Evolutionary conservation across 169 alveolate species (phyloP), one percentile per base, ranked within the genome.

Genomic region (Prorocentrum cordatum): DNA sequence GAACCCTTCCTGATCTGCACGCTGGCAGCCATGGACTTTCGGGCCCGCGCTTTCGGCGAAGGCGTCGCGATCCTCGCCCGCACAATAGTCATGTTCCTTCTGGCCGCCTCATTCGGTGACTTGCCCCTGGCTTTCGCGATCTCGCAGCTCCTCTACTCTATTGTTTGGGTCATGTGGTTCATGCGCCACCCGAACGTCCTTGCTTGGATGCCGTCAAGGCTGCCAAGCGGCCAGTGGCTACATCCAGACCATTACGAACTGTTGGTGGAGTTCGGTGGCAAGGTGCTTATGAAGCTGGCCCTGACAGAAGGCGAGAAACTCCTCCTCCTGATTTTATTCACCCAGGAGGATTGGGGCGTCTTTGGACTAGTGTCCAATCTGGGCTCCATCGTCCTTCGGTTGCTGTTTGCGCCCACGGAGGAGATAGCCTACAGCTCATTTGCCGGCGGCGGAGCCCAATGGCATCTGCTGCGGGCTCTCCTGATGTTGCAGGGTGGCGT

Each of bases 291-390:
- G 47, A 77, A 77, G 87, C 32, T 77, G 39, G 59, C 38, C 20
- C 62, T 77, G 18, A 77, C 87, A 2, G 87, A 77, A 73, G 87
- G 87, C 5, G 87, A 77, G 75, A 77, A 77, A 62, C 54, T 77
- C 26, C 87, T 77, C 5, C 27, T 77, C 47, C 29, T 77, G 87
- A 73, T 38, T 5, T 42, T 77, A 20, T 77, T 77, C 64, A 59
- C 27, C 10, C 45, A 54, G 33, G 75, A 36, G 73, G 71, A 77
- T n/a, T 77, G 87, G 87, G 87, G 87, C 1, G 87, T 77, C 20
- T 77, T 77, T 33, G 87, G 87, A 27, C 54, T 75, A 71, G 86
- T 75, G 70, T 75, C 86, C 16, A 75, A 75, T 26, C 71, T 75
- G n/a, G 86, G 86, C 33, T 75, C 86, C 27, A 75, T 75, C 45